Percentiles rank a stretch among this genome's conserved stretches.
Conservation (phyloP, 2,329 filamentous ascomycete species). For the Tolypocladium nubicola region DNA sequence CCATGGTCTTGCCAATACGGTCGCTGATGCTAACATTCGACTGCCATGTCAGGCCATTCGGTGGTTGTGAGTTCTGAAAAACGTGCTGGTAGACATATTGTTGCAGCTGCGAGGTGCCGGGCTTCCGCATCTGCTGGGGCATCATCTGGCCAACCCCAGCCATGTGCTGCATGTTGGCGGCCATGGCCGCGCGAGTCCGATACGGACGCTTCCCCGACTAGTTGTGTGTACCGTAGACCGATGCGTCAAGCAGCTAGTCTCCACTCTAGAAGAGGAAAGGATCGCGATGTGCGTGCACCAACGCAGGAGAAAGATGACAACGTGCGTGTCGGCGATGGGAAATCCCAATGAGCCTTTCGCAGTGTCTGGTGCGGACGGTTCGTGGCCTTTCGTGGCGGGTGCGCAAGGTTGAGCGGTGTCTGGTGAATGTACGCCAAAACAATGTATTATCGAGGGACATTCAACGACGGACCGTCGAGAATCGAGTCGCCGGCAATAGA, state of each 20-base stretch:
- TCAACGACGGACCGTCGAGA: conserved; percentile 1
- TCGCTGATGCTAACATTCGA: conserved; percentile 24
- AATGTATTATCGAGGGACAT: neutral
- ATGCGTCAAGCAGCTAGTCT: neutral
- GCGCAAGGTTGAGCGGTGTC: neutral
- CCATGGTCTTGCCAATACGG: conserved; percentile 30
- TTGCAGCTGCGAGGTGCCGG: conserved; percentile 18
- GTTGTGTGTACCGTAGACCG: neutral
- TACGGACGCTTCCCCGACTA: conserved; percentile 10
- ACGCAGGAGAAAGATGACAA: neutral
- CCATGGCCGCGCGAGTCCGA: conserved; percentile 37
- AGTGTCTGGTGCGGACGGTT: neutral
- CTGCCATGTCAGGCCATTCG: conserved; percentile 27
- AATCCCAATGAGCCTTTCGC: neutral
- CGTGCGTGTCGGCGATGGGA: neutral
- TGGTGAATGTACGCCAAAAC: neutral
- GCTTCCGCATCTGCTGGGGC: conserved; percentile 29
- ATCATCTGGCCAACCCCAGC: conserved; percentile 34
- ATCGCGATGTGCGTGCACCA: neutral
- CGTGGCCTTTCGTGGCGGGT: neutral
- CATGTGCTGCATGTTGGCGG: conserved; percentile 50
- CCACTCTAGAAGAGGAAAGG: neutral
- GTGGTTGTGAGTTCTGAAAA: conserved; percentile 19
- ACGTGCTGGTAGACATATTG: conserved; percentile 30
- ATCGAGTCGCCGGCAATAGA: conserved; percentile 4